Evolutionary conservation across 805 yeast species (phyloP).

Genomic region (Pichia eremophila): DNA sequence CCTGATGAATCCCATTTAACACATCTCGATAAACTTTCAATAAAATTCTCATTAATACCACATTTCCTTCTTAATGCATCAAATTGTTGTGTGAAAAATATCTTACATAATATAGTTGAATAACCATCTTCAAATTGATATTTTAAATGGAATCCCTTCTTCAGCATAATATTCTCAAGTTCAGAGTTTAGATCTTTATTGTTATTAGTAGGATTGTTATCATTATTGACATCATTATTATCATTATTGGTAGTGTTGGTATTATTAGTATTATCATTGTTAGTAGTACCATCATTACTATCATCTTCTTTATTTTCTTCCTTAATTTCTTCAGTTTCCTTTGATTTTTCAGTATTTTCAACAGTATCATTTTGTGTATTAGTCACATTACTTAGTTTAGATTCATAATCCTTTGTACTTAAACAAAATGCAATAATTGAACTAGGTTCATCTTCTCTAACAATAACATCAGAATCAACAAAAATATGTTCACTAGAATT

Average conservation of each 20-base stretch:
- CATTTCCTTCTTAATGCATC: conserved; percentile 87
- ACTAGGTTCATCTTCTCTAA: conserved; percentile 94
- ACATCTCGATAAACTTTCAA: conserved; percentile 88
- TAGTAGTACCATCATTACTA: too few species aligned
- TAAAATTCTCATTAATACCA: conserved; percentile 62
- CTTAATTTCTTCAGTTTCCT: background rate
- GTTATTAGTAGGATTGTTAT: background rate
- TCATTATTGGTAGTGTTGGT: too few species aligned
- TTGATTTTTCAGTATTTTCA: background rate
- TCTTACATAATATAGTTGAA: conserved; percentile 80
- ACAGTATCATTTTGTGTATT: background rate
- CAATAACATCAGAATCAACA: conserved; percentile 87
- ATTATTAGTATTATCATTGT: too few species aligned
- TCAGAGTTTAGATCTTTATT: background rate
- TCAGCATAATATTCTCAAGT: conserved; percentile 65
- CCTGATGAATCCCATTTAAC: conserved; percentile 94
- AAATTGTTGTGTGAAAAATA: conserved; percentile 92
- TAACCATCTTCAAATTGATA: conserved; percentile 86
- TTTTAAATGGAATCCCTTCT: conserved; percentile 80
- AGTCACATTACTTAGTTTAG: conserved; percentile 20
- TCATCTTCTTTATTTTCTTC: too few species aligned
- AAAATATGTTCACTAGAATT: conserved; percentile 79
- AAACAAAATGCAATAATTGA: conserved; percentile 89
- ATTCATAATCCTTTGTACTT: conserved; percentile 70
- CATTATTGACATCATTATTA: too few species aligned